A percentile compares a stretch with the other conserved stretches of the same genome.
Conservation (phyloP, 73 alveolate genomes). For the Paramecium sonneborni region DNA sequence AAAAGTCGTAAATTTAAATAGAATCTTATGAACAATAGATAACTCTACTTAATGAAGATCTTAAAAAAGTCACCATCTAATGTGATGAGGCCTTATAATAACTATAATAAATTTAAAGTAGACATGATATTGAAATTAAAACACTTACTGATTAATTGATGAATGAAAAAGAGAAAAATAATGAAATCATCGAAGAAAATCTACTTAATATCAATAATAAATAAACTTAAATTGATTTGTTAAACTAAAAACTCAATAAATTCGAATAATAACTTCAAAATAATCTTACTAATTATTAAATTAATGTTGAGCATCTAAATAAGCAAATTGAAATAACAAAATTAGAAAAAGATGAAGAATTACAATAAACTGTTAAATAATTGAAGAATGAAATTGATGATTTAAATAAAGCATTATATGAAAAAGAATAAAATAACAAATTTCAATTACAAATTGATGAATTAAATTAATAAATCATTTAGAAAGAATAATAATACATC, state of each 20-base stretch:
- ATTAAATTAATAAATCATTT: neutral
- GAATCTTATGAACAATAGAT: slow-evolving; percentile 12
- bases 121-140: neutral
- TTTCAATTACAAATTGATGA: neutral
- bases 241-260: neutral
- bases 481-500: neutral
- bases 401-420: neutral
- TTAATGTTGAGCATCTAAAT: neutral
- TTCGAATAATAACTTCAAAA: neutral
- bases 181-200: neutral
- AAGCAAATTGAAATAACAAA: neutral
- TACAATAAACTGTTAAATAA: neutral
- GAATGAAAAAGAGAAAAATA: neutral
- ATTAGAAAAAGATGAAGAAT: neutral
- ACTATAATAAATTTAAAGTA: neutral
- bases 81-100: neutral
- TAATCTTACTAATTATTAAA: neutral
- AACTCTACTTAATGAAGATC: neutral
- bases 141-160: neutral
- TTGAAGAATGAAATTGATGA: slow-evolving; percentile 11
- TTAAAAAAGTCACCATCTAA: neutral
- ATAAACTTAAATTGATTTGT: neutral
- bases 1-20: neutral
- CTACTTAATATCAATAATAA: neutral
- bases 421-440: neutral